Evolutionary conservation across 345 rosid genomes (phyloP).

Genomic region (Euphorbia lathyris): DNA sequence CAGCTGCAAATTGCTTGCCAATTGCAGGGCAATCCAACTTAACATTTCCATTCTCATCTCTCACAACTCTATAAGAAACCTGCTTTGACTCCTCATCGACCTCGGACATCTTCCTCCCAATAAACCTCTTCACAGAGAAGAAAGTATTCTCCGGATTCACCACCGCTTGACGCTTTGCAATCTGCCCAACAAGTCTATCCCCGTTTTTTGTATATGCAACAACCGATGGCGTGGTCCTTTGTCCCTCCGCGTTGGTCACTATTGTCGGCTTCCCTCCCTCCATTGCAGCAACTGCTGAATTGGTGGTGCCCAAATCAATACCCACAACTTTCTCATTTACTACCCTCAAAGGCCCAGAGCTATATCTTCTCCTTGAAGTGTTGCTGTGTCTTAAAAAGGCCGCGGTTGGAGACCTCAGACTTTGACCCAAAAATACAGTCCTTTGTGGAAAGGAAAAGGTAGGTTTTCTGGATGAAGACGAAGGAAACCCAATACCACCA

Average conservation of each 20-base stretch:
- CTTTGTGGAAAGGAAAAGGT: conserved; percentile 20
- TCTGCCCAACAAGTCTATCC: conserved; percentile 91
- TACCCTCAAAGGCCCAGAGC: conserved; percentile 58
- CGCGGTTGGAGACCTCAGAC: conserved; percentile 25
- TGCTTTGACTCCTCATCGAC: conserved; percentile 96
- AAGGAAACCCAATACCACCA: conserved; percentile 44
- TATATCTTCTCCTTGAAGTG: conserved; percentile 32
- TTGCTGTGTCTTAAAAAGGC: conserved; percentile 43
- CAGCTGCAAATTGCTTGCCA: conserved; percentile 90
- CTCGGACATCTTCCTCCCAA: conserved; percentile 95
- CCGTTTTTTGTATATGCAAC: conserved; percentile 92
- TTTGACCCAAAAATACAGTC: conserved; percentile 59
- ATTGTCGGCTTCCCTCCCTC: conserved; percentile 99
- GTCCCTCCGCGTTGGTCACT: conserved; percentile 94
- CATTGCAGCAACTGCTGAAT: conserved; percentile 99
- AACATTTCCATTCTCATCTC: conserved; percentile 92
- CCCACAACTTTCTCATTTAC: conserved; percentile 91
- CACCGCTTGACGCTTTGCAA: conserved; percentile 95
- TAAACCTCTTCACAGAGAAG: conserved; percentile 96
- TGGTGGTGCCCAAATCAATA: conserved; percentile 93
- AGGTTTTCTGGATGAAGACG: conserved; percentile 29
- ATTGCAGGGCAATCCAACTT: conserved; percentile 93
- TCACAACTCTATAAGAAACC: conserved; percentile 75
- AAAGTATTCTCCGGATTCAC: conserved; percentile 99
- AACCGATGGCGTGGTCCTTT: conserved; percentile 94